Percentiles rank a stretch among this genome's conserved stretches.
Conservation (phyloP, 495 filamentous ascomycete genomes). For the Xanthoparmelia taractica region DNA sequence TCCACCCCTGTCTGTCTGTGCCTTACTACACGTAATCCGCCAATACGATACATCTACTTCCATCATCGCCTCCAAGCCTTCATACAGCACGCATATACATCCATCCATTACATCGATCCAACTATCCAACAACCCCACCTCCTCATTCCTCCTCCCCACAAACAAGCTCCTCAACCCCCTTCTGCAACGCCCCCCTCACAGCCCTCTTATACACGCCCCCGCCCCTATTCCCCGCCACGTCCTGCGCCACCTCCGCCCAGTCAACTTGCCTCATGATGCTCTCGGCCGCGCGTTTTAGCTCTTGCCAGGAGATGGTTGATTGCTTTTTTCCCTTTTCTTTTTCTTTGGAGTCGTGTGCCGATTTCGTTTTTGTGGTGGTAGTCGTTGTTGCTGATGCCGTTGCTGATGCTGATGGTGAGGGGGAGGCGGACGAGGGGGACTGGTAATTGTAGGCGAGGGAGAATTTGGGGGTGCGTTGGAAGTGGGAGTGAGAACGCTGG, state of each 20-base stretch:
- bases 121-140: too few relatives aligned
- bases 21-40: too few relatives aligned
- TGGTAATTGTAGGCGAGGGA: background rate
- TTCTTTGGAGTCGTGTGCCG: background rate
- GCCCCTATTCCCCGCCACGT: slow-evolving; percentile 16
- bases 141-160: background rate
- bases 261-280: slow-evolving; percentile 17
- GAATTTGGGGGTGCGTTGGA: background rate
- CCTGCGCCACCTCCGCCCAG: slow-evolving; percentile 7
- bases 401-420: too few relatives aligned
- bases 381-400: too few relatives aligned
- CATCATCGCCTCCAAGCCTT: background rate
- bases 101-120: background rate
- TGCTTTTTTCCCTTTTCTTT: background rate
- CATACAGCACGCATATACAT: background rate
- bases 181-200: slow-evolving; percentile 10
- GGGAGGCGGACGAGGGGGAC: too few relatives aligned
- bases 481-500: background rate
- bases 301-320: slow-evolving; percentile 3
- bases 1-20: too few relatives aligned
- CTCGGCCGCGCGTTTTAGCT: slow-evolving; percentile 6
- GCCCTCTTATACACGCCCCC: slow-evolving; percentile 8
- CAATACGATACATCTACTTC: too few relatives aligned
- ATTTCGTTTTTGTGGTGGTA: too few relatives aligned
- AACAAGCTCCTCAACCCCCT: slow-evolving; percentile 3